Evolutionary conservation across 352 stramenopile species (phyloP).

Genomic region (Plasmopara halstedii): DNA sequence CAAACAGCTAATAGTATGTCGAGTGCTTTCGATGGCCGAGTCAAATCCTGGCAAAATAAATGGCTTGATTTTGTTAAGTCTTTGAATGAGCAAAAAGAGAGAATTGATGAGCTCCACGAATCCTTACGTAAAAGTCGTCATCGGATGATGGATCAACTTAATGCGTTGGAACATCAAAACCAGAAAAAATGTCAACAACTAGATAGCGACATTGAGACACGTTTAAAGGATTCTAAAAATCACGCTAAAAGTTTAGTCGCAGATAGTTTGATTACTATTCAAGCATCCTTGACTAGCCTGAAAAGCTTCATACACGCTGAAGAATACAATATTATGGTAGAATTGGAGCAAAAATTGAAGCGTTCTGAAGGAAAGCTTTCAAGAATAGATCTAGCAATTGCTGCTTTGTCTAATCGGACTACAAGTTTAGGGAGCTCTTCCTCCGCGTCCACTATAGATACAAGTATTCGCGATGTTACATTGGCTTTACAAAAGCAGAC

Average conservation of each 20-base stretch:
- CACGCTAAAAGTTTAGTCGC: conserved; percentile 5
- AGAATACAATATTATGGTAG: conserved; percentile 1
- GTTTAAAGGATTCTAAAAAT: conserved; percentile 27
- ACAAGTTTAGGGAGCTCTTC: neutral
- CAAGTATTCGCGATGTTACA: conserved; percentile 5
- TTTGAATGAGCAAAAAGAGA: conserved; percentile 43
- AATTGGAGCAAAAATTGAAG: conserved; percentile 21
- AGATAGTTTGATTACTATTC: conserved; percentile 12
- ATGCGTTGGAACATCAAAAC: conserved; percentile 29
- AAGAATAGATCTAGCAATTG: conserved; percentile 9
- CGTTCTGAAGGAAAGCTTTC: conserved; percentile 21
- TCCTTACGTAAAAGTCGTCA: conserved; percentile 35
- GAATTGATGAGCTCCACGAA: conserved; percentile 40
- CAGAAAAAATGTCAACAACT: conserved; percentile 25
- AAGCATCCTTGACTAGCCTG: conserved; percentile 5
- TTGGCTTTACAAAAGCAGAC: conserved; percentile 26
- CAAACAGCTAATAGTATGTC: conserved; percentile 8
- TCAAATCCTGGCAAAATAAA: conserved; percentile 22
- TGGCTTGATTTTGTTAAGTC: conserved; percentile 25
- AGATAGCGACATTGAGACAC: conserved; percentile 25
- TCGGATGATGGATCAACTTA: conserved; percentile 40
- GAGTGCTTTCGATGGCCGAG: conserved; percentile 14
- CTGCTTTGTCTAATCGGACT: conserved; percentile 14
- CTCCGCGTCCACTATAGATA: conserved; percentile 3
- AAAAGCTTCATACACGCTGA: conserved; percentile 7